Conservation (phyloP, 495 filamentous ascomycete species). For the Xylaria venustula region DNA sequence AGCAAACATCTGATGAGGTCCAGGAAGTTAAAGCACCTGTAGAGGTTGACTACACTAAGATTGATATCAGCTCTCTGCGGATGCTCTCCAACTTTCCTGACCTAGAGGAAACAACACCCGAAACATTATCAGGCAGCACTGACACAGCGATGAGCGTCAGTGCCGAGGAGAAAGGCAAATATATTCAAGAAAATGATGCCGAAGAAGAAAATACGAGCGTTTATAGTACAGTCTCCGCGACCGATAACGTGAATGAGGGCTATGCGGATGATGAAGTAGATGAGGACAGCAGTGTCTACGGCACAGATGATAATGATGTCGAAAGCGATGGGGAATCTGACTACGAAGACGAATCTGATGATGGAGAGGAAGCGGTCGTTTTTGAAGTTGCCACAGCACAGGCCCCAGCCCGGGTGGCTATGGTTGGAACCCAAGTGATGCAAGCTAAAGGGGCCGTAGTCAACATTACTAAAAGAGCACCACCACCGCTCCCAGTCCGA, state of each 20-base stretch:
- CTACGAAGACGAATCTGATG: slow-evolving; percentile 45
- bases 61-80: slow-evolving; percentile 47
- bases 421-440: slow-evolving; percentile 49
- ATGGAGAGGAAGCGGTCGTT: slow-evolving; percentile 51
- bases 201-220: slow-evolving; percentile 38
- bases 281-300: slow-evolving; percentile 28
- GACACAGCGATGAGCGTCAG: slow-evolving; percentile 17
- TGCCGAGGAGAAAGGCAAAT: slow-evolving; percentile 28
- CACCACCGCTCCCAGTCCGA: slow-evolving; percentile 63
- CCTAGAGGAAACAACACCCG: slow-evolving; percentile 13
- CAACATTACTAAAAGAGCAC: slow-evolving; percentile 67
- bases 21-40: slow-evolving; percentile 41
- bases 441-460: slow-evolving; percentile 61
- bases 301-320: slow-evolving; percentile 42
- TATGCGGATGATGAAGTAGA: slow-evolving; percentile 27
- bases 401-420: slow-evolving; percentile 46
- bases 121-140: background rate
- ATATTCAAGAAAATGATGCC: slow-evolving; percentile 19
- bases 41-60: slow-evolving; percentile 55
- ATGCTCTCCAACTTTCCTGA: slow-evolving; percentile 30
- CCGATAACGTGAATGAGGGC: background rate
- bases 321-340: slow-evolving; percentile 43
- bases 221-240: slow-evolving; percentile 10
- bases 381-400: slow-evolving; percentile 48
- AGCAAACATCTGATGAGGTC: slow-evolving; percentile 30